Evolutionary conservation across 371 early-diverging fungal genomes (phyloP).

Genomic region (Saksenaea vasiformis): DNA sequence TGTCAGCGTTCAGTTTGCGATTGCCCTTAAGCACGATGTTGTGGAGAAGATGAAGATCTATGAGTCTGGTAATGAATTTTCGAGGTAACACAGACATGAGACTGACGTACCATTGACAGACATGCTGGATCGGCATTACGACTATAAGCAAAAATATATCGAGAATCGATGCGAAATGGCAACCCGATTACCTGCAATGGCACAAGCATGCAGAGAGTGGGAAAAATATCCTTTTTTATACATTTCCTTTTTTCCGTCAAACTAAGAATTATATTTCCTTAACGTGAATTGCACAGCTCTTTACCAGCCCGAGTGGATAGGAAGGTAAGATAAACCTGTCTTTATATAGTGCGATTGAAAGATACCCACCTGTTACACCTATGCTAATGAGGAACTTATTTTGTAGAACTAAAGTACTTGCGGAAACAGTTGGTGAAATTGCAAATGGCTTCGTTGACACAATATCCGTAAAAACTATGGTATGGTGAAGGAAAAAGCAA

Average conservation of each 20-base stretch:
- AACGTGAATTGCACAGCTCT: constrained; percentile 2
- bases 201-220: constrained; percentile 18
- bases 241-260: not conserved
- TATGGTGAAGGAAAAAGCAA: not conserved
- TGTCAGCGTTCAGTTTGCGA: constrained; percentile 19
- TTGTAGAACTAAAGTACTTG: constrained; percentile 16
- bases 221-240: constrained; percentile 14
- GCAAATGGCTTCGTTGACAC: constrained; percentile 21
- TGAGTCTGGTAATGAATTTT: constrained; percentile 19
- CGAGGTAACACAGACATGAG: not conserved
- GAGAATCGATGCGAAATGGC: constrained; percentile 18
- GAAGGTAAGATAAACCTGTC: constrained; percentile 9
- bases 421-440: constrained; percentile 24
- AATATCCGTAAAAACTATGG: constrained; percentile 22
- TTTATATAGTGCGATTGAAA: not conserved
- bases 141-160: constrained; percentile 11
- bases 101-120: constrained; percentile 4
- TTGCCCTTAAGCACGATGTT: constrained; percentile 15
- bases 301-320: constrained; percentile 21
- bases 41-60: constrained; percentile 11
- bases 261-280: not conserved
- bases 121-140: constrained; percentile 11
- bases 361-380: too few species aligned
- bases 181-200: constrained; percentile 16
- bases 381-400: not conserved